These are phyloP conservation scores for Sporisorium reilianum DNA, from an alignment of 1,284 basidiomycete species.

Conservation along the genomic window DNA sequence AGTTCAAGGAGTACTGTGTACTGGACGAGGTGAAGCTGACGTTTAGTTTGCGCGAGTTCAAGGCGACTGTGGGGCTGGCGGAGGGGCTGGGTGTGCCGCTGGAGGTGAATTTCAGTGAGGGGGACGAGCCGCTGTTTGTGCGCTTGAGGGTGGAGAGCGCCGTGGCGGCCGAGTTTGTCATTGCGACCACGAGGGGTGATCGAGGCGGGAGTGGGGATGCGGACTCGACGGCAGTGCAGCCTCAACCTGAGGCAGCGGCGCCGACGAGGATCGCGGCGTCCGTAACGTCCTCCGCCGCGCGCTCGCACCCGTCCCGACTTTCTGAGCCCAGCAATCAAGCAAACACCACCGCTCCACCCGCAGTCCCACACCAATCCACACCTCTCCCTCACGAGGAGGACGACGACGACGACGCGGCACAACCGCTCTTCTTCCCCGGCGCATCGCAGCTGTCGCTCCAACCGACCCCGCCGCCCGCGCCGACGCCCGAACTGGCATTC, in stretches of 20 bases:
- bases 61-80: slow-evolving; percentile 49
- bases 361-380: slow-evolving; percentile 19
- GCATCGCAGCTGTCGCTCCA: slow-evolving; percentile 23
- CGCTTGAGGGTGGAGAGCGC: slow-evolving; percentile 27
- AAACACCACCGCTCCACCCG: not conserved
- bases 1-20: slow-evolving; percentile 49
- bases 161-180: slow-evolving; percentile 49
- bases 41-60: slow-evolving; percentile 58
- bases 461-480: not conserved
- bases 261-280: slow-evolving; percentile 6
- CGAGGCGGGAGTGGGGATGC: not conserved
- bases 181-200: slow-evolving; percentile 50
- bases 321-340: too few relatives aligned
- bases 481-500: not conserved
- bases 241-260: not conserved
- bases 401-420: slow-evolving; percentile 12
- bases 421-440: slow-evolving; percentile 44
- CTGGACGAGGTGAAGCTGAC: slow-evolving; percentile 29
- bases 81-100: slow-evolving; percentile 31
- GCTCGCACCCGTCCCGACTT: not conserved
- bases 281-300: not conserved
- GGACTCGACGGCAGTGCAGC: not conserved
- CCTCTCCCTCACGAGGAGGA: slow-evolving; percentile 7
- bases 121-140: slow-evolving; percentile 58
- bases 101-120: slow-evolving; percentile 52